Evolutionary conservation across 495 filamentous ascomycete species (phyloP), one percentile per base, ranked within the genome.

Genomic region (Melanomma pulvis-pyrius): DNA sequence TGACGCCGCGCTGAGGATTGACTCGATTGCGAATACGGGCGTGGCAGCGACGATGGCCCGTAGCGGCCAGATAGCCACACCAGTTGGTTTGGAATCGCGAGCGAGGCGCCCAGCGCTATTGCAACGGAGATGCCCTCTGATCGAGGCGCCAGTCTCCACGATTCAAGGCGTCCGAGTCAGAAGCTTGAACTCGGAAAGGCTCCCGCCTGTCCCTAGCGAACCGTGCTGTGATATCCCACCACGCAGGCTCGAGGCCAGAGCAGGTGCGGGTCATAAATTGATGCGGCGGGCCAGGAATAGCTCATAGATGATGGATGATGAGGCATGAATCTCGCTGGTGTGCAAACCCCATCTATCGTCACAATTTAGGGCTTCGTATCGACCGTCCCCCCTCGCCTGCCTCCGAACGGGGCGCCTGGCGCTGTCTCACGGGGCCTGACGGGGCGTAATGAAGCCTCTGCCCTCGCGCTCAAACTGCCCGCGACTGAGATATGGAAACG

Each of bases 161-260:
- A 63, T 66, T 59, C 62, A 29, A 32, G 39, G 39, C 13, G 17
- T 44, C 8, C n/a, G n/a, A 30, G 54, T 63, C 11, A 55, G 55
- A 69, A 71, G 65, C 69, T 64, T 65, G 64, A 60, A 44, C 55
- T 51, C 69, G 69, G 69, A 71, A 71, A 53, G 48, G 69, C 69
- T 53, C 65, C 60, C 36, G 59, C 59, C 57, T 32, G 48, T 65
- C 61, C 65, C 65, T 50, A 68, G 65, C 69, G 69, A 68, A 63
- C 48, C 53, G 51, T 56, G 36, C 19, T 54, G 29, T 60, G 55
- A 54, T 67, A 55, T 55, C 57, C 19, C 46, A 22, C 63, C 28
- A 39, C 50, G 51, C 55, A 61, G 63, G 55, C 59, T 55, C 29
- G 48, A 59, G 25, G 30, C 15, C 5, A 1, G 50, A 57, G n/a